A percentile compares a stretch with the other conserved stretches of the same genome.
Evolutionary conservation across 1,139 yeast genomes (phyloP).

Genomic region (Magnusiomyces sp.): DNA sequence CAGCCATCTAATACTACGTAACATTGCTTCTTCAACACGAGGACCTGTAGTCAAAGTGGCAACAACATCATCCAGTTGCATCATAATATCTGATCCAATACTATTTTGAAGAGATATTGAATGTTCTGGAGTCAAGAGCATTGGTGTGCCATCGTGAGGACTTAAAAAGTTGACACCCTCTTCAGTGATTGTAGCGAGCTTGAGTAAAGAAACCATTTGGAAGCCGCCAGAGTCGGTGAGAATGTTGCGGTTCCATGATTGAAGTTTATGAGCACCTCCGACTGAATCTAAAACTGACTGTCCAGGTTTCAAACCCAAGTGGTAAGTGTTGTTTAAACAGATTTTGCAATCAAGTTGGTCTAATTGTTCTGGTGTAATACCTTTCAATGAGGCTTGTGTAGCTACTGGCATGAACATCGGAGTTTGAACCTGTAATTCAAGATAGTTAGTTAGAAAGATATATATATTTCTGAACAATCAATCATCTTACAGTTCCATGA

Average conservation of each 20-base stretch:
- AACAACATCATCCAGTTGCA: constrained; percentile 41
- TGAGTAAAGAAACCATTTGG: constrained; percentile 40
- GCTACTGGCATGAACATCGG: constrained; percentile 44
- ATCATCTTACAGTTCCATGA: constrained; percentile 30
- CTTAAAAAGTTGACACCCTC: constrained; percentile 38
- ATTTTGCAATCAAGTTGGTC: constrained; percentile 35
- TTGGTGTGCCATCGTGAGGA: constrained; percentile 40
- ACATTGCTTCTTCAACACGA: constrained; percentile 39
- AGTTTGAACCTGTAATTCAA: constrained; percentile 28
- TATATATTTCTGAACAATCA: neutral
- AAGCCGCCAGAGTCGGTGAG: constrained; percentile 40
- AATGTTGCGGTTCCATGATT: constrained; percentile 37
- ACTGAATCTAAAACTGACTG: constrained; percentile 35
- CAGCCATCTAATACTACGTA: constrained; percentile 37
- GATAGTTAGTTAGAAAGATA: neutral
- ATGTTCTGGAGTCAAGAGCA: constrained; percentile 41
- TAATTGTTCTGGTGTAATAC: constrained; percentile 38
- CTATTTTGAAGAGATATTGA: constrained; percentile 38
- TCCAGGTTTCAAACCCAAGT: constrained; percentile 38
- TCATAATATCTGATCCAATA: constrained; percentile 40
- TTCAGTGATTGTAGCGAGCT: constrained; percentile 39
- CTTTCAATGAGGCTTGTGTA: constrained; percentile 40
- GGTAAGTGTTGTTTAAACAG: constrained; percentile 39
- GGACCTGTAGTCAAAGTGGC: constrained; percentile 38
- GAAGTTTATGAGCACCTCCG: constrained; percentile 39